These are phyloP conservation scores for Acer yangbiense DNA, from an alignment of 345 rosid genomes.

Conservation along the genomic window DNA sequence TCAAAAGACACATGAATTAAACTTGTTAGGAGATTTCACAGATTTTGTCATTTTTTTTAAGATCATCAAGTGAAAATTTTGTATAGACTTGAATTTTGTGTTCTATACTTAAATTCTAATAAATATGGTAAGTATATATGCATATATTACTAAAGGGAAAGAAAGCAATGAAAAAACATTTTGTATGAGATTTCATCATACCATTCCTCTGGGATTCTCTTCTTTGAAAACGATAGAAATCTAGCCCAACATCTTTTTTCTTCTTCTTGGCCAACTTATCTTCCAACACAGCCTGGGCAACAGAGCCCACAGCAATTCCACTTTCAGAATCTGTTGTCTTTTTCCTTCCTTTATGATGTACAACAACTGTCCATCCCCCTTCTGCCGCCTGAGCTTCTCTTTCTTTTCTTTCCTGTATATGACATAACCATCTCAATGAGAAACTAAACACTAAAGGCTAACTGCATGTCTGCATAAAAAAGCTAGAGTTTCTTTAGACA, in stretches of 20 bases:
- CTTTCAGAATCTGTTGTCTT: conserved; percentile 76
- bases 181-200: conserved; percentile 32
- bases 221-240: conserved; percentile 91
- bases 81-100: neutral
- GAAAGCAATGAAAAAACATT: neutral
- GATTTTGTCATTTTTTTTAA: neutral
- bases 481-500: neutral
- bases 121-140: neutral
- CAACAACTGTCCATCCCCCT: conserved; percentile 97
- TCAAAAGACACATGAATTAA: neutral
- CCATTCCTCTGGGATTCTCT: conserved; percentile 88
- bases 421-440: conserved; percentile 18
- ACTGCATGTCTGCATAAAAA: neutral
- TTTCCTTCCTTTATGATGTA: conserved; percentile 94
- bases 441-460: conserved; percentile 4
- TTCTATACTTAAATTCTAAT: neutral
- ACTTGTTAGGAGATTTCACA: neutral
- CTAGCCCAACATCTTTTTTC: conserved; percentile 60
- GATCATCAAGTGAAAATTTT: neutral
- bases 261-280: conserved; percentile 71
- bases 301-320: conserved; percentile 84
- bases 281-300: conserved; percentile 67
- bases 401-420: conserved; percentile 68
- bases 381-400: conserved; percentile 84
- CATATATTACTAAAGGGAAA: neutral